A percentile compares a stretch with the other conserved stretches of the same genome.
phyloP scores from a whole-genome alignment of 139 green algal species.

The Prasinococcaceae sp. region DNA sequence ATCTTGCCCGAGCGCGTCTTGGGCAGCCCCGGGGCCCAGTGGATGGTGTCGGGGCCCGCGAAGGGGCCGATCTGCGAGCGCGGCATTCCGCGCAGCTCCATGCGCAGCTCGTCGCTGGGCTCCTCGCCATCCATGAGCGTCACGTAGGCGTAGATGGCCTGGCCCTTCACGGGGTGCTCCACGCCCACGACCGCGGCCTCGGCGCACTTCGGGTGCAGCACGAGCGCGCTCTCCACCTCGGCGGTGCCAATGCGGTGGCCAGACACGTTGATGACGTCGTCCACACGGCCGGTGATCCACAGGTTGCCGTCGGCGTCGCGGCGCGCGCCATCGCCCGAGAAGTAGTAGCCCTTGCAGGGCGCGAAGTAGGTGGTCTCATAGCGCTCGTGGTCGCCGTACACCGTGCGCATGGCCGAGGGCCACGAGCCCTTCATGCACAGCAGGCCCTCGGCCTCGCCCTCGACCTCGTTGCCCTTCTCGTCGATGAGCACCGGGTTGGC shows the following conservation, averaged over 20 bases:
- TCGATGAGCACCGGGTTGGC: constrained; percentile 81
- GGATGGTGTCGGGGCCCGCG: constrained; percentile 86
- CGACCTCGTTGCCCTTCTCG: constrained; percentile 53
- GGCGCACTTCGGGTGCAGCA: constrained; percentile 49
- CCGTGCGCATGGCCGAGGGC: constrained; percentile 70
- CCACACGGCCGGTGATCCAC: constrained; percentile 81
- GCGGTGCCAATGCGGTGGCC: constrained; percentile 87
- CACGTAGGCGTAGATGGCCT: constrained; percentile 92
- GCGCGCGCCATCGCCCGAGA: constrained; percentile 47
- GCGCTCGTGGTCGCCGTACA: constrained; percentile 72
- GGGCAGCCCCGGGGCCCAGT: constrained; percentile 73
- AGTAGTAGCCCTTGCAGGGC: constrained; percentile 67
- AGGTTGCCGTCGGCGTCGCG: constrained; percentile 62
- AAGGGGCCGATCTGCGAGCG: constrained; percentile 60
- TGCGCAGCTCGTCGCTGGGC: constrained; percentile 29
- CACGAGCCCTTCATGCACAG: constrained; percentile 67
- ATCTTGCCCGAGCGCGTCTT: constrained; percentile 90
- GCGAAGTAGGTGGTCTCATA: constrained; percentile 93
- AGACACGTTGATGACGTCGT: constrained; percentile 89
- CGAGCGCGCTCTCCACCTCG: constrained; percentile 83
- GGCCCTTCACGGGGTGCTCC: constrained; percentile 82
- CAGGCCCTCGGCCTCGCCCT: constrained; percentile 40
- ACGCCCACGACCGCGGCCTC: constrained; percentile 88
- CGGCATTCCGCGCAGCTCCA: constrained; percentile 36
- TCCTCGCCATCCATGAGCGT: constrained; percentile 49